phyloP scores from a whole-genome alignment of 495 filamentous ascomycete species.

The Penicillium cinerascens region DNA sequence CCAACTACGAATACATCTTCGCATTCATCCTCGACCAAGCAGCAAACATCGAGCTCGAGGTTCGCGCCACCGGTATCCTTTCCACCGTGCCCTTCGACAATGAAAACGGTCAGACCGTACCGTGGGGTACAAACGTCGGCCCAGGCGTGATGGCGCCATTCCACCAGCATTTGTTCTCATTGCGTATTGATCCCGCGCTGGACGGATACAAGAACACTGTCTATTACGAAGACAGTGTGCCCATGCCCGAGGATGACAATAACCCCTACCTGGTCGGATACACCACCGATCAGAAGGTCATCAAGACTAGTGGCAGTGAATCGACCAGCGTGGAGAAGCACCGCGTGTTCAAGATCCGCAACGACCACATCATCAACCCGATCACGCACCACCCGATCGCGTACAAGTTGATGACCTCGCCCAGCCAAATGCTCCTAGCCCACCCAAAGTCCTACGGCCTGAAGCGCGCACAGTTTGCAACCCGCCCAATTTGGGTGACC shows the following conservation, averaged over 20 bases:
- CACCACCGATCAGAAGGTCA: slow-evolving; percentile 55
- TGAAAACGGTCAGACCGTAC: slow-evolving; percentile 44
- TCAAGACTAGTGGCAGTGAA: slow-evolving; percentile 59
- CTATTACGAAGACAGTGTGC: slow-evolving; percentile 67
- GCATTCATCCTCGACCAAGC: slow-evolving; percentile 84
- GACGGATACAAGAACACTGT: slow-evolving; percentile 71
- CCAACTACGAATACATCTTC: slow-evolving; percentile 85
- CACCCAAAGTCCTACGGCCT: slow-evolving; percentile 65
- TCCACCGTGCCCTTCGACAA: slow-evolving; percentile 75
- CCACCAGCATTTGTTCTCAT: slow-evolving; percentile 90
- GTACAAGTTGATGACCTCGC: slow-evolving; percentile 71
- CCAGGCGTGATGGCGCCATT: slow-evolving; percentile 74
- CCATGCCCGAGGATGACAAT: slow-evolving; percentile 63
- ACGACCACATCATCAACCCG: slow-evolving; percentile 61
- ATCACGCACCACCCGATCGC: slow-evolving; percentile 73
- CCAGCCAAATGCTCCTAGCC: slow-evolving; percentile 77
- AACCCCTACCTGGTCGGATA: slow-evolving; percentile 83
- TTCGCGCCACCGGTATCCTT: slow-evolving; percentile 85
- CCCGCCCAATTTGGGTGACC: slow-evolving; percentile 80
- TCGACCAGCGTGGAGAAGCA: slow-evolving; percentile 60
- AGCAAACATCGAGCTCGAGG: slow-evolving; percentile 76
- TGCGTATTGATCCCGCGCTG: slow-evolving; percentile 79
- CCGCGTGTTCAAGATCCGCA: slow-evolving; percentile 81
- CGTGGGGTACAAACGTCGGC: slow-evolving; percentile 82
- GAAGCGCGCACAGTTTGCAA: slow-evolving; percentile 77